These are phyloP conservation scores for Zanthoxylum bungeanum DNA, from an alignment of 345 rosid species.

Conservation along the genomic window DNA sequence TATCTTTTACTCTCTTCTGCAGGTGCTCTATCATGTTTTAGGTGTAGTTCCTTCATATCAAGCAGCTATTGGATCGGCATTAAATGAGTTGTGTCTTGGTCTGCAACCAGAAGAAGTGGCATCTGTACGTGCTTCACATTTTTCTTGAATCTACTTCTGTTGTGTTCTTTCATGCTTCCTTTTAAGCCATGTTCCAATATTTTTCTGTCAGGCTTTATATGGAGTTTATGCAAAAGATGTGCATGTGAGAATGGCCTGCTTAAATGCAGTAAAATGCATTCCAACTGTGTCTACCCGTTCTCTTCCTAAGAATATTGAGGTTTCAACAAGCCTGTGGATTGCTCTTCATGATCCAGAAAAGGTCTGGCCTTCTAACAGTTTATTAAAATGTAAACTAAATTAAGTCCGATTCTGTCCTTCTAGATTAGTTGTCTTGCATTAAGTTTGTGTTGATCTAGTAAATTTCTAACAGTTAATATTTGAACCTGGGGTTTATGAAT, in stretches of 20 bases:
- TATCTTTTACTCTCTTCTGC: constrained; percentile 26
- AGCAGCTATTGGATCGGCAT: constrained; percentile 78
- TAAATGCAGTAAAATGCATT: constrained; percentile 89
- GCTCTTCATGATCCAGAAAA: constrained; percentile 94
- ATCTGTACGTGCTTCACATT: constrained; percentile 47
- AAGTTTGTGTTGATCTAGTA: neutral
- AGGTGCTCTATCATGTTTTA: constrained; percentile 89
- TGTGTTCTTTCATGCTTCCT: neutral
- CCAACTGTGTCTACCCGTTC: constrained; percentile 76
- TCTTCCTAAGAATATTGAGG: constrained; percentile 69
- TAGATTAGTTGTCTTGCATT: neutral
- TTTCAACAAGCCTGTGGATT: constrained; percentile 92
- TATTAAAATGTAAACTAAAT: neutral
- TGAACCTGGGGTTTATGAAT: neutral
- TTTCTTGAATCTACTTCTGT: neutral
- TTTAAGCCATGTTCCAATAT: constrained; percentile 11
- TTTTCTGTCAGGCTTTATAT: constrained; percentile 61
- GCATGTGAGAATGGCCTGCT: constrained; percentile 97
- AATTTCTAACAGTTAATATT: neutral
- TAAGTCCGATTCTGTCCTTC: neutral
- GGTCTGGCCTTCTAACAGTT: constrained; percentile 38
- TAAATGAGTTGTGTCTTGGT: constrained; percentile 95
- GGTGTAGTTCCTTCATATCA: constrained; percentile 85
- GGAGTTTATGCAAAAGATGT: constrained; percentile 93
- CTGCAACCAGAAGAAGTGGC: constrained; percentile 78